Base-by-base conservation (phyloP, 805 yeast genomes). In the Saturnispora diversa region DNA sequence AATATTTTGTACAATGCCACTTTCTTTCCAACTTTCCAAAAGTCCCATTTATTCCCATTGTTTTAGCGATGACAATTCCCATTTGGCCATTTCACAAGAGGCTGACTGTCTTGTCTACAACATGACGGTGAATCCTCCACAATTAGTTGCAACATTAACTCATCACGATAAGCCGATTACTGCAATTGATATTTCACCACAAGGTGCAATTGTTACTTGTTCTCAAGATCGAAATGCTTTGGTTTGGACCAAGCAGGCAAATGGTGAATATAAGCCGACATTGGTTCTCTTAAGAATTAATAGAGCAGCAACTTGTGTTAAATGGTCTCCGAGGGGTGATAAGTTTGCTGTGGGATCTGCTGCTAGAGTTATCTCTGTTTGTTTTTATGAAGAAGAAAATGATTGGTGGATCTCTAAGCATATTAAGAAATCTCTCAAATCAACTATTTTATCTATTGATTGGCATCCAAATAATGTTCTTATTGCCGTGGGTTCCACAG, bases 401-500 rank as follows among this genome's bases (percentile, higher is more conserved):
- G 95, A 92, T 60, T 92, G 99, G 99, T 92, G 99, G 99, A 88
- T 92, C 38, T 85, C 97, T 11, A 90, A 90, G 63, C 98, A 90
- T 65, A 82, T 92, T 63, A 88, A 88, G 68, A 86, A 84, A 63
- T 95, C 97, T n/a, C 69, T 92, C 53, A 80, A 81, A 59, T 82
- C 95, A 9, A 86, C 97, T 24, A 73, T 88, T 50, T 70, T 88
- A 49, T 70, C 83, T 34, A 69, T 90, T 42, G 80, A 80, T 48
- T 88, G 98, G 98, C 97, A 92, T 60, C 88, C 86, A 43, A 92
- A 92, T 63, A 80, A 79, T 52, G 94, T 92, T 19, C 68, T 92
- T 45, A 68, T 92, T 47, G 92, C 94, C 2, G 72, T 83, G 35
- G 97, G 97, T 19, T 85, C 95, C 17, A 84, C 96, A 6, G 97